phyloP scores from a whole-genome alignment of 2,329 filamentous ascomycete genomes.

The Penicillium verrucosum region DNA sequence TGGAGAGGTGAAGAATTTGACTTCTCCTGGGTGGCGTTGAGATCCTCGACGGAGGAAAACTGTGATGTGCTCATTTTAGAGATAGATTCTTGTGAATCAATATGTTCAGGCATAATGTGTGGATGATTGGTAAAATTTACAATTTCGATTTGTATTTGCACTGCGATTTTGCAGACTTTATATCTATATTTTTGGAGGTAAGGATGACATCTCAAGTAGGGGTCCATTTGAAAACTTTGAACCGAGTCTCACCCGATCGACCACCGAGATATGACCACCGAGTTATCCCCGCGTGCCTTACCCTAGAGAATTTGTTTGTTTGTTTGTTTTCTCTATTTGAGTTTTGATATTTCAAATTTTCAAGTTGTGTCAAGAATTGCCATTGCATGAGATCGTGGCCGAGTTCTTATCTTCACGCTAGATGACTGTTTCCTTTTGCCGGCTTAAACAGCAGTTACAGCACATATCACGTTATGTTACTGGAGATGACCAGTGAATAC shows the following conservation, averaged over 20 bases:
- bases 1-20: background rate
- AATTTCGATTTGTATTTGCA: background rate
- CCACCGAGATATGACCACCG: constrained; percentile 1
- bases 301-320: background rate
- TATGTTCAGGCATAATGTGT: background rate
- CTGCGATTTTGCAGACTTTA: background rate
- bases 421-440: background rate
- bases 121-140: background rate
- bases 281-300: background rate
- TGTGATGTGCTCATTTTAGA: background rate
- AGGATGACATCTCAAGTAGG: background rate
- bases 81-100: background rate
- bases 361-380: background rate
- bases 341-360: too few relatives aligned
- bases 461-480: background rate
- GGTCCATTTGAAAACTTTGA: background rate
- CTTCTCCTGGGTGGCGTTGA: background rate
- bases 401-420: background rate
- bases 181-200: background rate
- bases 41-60: background rate
- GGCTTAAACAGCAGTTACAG: background rate
- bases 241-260: background rate
- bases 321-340: background rate
- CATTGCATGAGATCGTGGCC: background rate
- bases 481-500: background rate